Evolutionary conservation across 2,329 filamentous ascomycete species (phyloP).

Genomic region (Leptographium procerum): DNA sequence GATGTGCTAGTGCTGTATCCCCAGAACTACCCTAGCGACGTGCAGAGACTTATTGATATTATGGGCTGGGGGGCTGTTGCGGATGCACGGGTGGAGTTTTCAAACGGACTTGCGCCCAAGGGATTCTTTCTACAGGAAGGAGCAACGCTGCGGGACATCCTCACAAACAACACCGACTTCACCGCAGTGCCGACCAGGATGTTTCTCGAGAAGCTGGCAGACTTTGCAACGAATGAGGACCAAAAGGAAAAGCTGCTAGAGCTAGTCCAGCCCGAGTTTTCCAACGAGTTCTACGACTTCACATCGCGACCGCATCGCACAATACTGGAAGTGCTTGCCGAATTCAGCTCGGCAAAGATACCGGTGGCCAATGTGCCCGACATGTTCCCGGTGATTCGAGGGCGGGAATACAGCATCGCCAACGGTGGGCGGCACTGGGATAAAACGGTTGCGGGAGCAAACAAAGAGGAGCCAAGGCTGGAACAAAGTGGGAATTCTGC

Average conservation of each 20-base stretch:
- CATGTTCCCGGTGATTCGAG: constrained; percentile 71
- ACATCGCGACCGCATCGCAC: constrained; percentile 81
- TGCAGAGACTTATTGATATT: constrained; percentile 62
- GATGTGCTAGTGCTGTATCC: constrained; percentile 75
- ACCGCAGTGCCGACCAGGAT: constrained; percentile 77
- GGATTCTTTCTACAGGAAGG: constrained; percentile 12
- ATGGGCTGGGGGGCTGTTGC: constrained; percentile 71
- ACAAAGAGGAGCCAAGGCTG: neutral
- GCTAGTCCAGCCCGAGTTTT: constrained; percentile 65
- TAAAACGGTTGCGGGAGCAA: neutral
- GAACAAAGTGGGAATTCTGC: neutral
- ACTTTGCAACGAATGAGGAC: constrained; percentile 59
- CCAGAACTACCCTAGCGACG: constrained; percentile 75
- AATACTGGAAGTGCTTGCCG: constrained; percentile 83
- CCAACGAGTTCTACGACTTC: constrained; percentile 94
- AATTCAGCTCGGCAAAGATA: constrained; percentile 76
- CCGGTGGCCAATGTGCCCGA: constrained; percentile 62
- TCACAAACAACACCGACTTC: constrained; percentile 79
- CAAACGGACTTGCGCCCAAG: constrained; percentile 10
- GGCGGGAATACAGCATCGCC: constrained; percentile 87
- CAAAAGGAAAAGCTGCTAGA: constrained; percentile 77
- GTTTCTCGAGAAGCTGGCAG: constrained; percentile 70
- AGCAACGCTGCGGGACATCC: constrained; percentile 59
- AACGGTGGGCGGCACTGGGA: constrained; percentile 41
- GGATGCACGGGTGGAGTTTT: constrained; percentile 53